Evolutionary conservation across 176 grass and related monocot genomes (phyloP).

Genomic region (Thinopyrum elongatum): DNA sequence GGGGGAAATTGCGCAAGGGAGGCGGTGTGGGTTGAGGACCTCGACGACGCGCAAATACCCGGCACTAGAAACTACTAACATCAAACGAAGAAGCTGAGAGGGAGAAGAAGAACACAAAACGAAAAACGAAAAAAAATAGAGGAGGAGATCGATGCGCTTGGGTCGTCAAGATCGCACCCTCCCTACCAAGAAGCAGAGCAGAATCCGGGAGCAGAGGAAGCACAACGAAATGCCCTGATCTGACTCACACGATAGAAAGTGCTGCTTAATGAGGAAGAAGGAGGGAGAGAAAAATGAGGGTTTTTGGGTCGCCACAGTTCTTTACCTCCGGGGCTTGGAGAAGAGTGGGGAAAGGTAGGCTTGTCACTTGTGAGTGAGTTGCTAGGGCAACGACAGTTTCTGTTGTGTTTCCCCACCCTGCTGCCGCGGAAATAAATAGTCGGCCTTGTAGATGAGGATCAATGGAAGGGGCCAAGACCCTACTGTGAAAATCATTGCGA

Average conservation of each 20-base stretch:
- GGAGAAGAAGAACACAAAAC: neutral
- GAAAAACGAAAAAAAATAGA: neutral
- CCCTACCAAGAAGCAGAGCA: neutral
- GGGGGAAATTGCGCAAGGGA: neutral
- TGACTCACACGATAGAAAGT: neutral
- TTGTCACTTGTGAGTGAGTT: no score
- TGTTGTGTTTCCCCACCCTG: no score
- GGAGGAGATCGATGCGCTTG: neutral
- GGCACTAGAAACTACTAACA: neutral
- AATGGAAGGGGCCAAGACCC: neutral
- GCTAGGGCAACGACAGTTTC: no score
- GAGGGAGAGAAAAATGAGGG: neutral
- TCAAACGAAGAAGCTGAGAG: neutral
- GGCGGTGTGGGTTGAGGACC: neutral
- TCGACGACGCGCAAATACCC: neutral
- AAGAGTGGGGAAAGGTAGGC: neutral
- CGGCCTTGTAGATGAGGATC: neutral
- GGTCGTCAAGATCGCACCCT: neutral
- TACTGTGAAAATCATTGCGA: no score
- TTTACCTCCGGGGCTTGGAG: neutral
- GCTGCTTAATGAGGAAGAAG: neutral
- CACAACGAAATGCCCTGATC: neutral
- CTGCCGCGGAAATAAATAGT: neutral
- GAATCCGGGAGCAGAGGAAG: no score
- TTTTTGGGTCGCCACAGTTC: slow-evolving; percentile 6